These are phyloP conservation scores for Brachypodium distachyon DNA, from an alignment of 202 grass and related monocot species.

Conservation along the genomic window DNA sequence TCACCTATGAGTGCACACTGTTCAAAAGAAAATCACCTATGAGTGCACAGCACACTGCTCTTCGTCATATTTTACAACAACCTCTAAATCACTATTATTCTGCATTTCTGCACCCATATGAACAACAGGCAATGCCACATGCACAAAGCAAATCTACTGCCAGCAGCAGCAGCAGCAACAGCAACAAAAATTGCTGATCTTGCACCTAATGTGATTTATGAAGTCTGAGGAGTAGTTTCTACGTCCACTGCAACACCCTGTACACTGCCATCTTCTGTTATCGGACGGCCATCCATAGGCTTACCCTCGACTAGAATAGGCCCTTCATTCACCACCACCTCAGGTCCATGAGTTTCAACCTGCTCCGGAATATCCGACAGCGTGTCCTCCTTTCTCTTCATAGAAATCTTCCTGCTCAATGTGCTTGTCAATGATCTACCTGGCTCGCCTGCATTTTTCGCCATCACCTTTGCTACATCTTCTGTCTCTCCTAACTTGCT, in stretches of 20 bases:
- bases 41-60: neutral
- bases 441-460: conserved; percentile 34
- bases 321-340: conserved; percentile 14
- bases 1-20: neutral
- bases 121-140: neutral
- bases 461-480: conserved; percentile 30
- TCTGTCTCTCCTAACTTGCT: conserved; percentile 10
- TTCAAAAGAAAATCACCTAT: too few species aligned
- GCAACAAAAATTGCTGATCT: neutral
- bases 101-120: conserved; percentile 25
- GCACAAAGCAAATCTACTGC: neutral
- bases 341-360: conserved; percentile 11
- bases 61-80: conserved; percentile 22
- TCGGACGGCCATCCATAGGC: conserved; percentile 13
- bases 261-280: conserved; percentile 7
- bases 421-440: conserved; percentile 54
- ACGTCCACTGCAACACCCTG: neutral
- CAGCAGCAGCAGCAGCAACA: neutral
- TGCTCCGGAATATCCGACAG: conserved; percentile 21
- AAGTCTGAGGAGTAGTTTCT: neutral
- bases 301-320: conserved; percentile 24
- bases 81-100: neutral
- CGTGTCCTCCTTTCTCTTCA: conserved; percentile 39
- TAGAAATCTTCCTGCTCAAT: conserved; percentile 49
- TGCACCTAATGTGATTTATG: neutral